Evolutionary conservation across 805 yeast species (phyloP).

Genomic region (Yarrowia divulgata): DNA sequence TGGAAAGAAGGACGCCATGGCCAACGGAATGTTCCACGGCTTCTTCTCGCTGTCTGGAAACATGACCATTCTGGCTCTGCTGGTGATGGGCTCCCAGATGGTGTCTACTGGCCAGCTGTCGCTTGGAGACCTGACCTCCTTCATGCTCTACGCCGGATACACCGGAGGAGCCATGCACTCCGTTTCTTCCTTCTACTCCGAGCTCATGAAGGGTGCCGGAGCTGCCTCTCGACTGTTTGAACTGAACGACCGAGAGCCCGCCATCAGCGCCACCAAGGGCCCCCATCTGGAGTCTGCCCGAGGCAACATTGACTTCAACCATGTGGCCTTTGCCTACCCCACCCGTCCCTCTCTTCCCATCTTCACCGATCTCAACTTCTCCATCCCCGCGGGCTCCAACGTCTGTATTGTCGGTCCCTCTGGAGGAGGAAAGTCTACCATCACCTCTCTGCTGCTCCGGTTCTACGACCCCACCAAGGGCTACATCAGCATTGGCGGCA

Average conservation of each 20-base stretch:
- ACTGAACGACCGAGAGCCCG: slow-evolving; percentile 76
- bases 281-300: slow-evolving; percentile 43
- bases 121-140: slow-evolving; percentile 88
- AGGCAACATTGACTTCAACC: slow-evolving; percentile 61
- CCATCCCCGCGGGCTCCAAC: slow-evolving; percentile 79
- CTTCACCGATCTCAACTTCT: slow-evolving; percentile 66
- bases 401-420: slow-evolving; percentile 97
- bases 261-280: slow-evolving; percentile 73
- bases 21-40: slow-evolving; percentile 78
- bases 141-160: slow-evolving; percentile 93
- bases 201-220: slow-evolving; percentile 96
- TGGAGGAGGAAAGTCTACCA: slow-evolving; percentile 94
- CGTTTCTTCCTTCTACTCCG: slow-evolving; percentile 87
- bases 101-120: slow-evolving; percentile 78
- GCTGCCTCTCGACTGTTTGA: slow-evolving; percentile 94
- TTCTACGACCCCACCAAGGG: slow-evolving; percentile 84
- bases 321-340: slow-evolving; percentile 80
- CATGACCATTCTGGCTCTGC: slow-evolving; percentile 73
- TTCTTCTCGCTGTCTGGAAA: slow-evolving; percentile 87
- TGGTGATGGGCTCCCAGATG: slow-evolving; percentile 82
- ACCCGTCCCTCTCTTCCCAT: slow-evolving; percentile 77
- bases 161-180: slow-evolving; percentile 95
- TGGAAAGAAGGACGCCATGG: slow-evolving; percentile 80
- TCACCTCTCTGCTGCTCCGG: slow-evolving; percentile 77
- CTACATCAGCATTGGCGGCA: slow-evolving; percentile 66